Evolutionary conservation across 495 filamentous ascomycete species (phyloP).

Genomic region (Aspergillus avenaceus): DNA sequence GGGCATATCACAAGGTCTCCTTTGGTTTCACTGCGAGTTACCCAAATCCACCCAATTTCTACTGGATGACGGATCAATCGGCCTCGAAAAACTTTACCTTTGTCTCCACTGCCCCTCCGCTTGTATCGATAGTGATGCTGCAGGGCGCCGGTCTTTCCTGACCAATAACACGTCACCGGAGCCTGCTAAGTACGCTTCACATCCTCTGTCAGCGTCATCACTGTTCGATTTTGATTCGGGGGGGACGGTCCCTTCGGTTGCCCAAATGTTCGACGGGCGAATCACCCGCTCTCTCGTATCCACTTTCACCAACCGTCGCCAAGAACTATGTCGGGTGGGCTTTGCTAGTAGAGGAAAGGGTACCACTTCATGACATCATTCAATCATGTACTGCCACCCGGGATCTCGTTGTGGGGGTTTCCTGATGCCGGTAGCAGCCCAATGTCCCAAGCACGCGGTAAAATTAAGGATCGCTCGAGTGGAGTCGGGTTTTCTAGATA

Average conservation of each 20-base stretch:
- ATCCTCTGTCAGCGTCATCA: not conserved
- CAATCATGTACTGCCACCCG: constrained; percentile 3
- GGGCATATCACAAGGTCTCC: constrained; percentile 5
- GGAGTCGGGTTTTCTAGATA: constrained; percentile 11
- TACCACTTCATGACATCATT: constrained; percentile 8
- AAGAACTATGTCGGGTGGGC: not conserved
- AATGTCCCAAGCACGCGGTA: constrained; percentile 1
- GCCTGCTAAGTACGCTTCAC: not conserved
- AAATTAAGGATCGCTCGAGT: constrained; percentile 8
- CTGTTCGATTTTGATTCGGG: not conserved
- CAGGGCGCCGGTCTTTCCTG: not conserved
- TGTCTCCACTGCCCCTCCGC: constrained; percentile 8
- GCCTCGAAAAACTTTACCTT: not conserved
- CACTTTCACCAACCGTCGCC: not conserved
- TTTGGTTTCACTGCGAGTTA: not conserved
- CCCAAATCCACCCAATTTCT: not conserved
- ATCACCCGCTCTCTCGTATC: not conserved
- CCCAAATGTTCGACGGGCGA: not conserved
- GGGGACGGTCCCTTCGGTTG: not conserved
- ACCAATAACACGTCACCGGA: not conserved
- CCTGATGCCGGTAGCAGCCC: not conserved
- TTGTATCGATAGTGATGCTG: not conserved
- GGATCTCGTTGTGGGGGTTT: constrained; percentile 6
- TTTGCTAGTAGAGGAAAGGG: not conserved
- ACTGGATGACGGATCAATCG: constrained; percentile 4